Conservation (phyloP, 2,329 filamentous ascomycete genomes). For the Bertia moriformis region DNA sequence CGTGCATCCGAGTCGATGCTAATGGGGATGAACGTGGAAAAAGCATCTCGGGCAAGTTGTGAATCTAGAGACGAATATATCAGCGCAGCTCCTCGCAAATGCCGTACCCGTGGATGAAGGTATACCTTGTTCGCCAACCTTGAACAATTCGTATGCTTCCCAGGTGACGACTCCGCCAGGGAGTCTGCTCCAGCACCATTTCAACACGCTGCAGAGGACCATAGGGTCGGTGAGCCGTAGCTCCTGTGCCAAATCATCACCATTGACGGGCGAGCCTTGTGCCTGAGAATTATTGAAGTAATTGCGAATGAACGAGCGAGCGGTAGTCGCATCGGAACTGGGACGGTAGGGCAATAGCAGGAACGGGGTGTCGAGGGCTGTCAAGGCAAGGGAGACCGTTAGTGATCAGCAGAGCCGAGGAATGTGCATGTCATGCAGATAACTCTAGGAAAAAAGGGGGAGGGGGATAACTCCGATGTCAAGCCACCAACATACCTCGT, state of each 20-base stretch:
- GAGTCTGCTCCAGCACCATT: constrained; percentile 96
- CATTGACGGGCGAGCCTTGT: constrained; percentile 26
- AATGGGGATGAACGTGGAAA: constrained; percentile 89
- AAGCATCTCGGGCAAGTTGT: constrained; percentile 78
- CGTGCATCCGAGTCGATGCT: constrained; percentile 78
- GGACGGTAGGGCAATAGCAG: constrained; percentile 87
- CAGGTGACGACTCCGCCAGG: constrained; percentile 85
- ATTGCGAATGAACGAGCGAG: constrained; percentile 81
- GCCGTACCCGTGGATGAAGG: constrained; percentile 4
- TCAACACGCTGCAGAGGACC: constrained; percentile 84
- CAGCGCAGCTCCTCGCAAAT: constrained; percentile 4
- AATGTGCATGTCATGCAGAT: not conserved
- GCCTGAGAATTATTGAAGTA: constrained; percentile 65
- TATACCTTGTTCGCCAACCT: constrained; percentile 78
- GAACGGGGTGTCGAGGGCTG: constrained; percentile 81
- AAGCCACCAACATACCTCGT: constrained; percentile 47
- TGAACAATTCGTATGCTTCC: constrained; percentile 95
- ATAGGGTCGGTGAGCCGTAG: constrained; percentile 85
- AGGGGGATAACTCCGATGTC: constrained; percentile 14
- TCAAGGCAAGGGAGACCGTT: constrained; percentile 4
- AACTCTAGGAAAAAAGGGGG: too few species aligned
- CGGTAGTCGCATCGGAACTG: constrained; percentile 78
- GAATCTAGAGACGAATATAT: constrained; percentile 66
- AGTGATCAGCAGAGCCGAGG: not conserved
- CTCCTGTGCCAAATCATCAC: constrained; percentile 66